Conservation (phyloP, 257 asterid species). For the Plectranthus barbatus region DNA sequence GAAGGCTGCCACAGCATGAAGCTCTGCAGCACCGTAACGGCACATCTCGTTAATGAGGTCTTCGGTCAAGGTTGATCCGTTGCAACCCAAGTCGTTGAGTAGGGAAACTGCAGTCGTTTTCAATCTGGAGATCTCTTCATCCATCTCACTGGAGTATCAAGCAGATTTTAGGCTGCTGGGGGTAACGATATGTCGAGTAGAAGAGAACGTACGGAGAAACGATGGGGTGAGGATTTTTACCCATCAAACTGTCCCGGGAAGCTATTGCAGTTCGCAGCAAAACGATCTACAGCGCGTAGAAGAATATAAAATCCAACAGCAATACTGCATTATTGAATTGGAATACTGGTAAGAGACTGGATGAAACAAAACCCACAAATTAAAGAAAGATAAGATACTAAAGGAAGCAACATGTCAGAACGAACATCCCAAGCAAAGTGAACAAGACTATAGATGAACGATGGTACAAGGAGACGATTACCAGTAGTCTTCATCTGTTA, state of each 20-base stretch:
- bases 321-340: constrained; percentile 38
- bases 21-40: constrained; percentile 94
- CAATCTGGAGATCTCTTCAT: constrained; percentile 88
- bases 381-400: neutral
- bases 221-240: constrained; percentile 32
- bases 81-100: constrained; percentile 76
- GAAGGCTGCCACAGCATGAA: constrained; percentile 89
- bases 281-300: constrained; percentile 90
- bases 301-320: constrained; percentile 85
- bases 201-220: neutral
- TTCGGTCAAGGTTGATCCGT: constrained; percentile 65
- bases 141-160: constrained; percentile 60
- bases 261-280: constrained; percentile 68
- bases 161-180: constrained; percentile 5
- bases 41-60: constrained; percentile 93
- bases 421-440: neutral
- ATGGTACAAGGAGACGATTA: constrained; percentile 12
- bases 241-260: constrained; percentile 95
- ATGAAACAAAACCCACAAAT: constrained; percentile 7
- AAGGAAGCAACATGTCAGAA: neutral
- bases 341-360: constrained; percentile 6
- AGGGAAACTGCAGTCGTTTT: constrained; percentile 71
- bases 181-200: neutral
- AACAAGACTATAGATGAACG: neutral
- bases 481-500: constrained; percentile 88